Evolutionary conservation across 2,329 filamentous ascomycete species (phyloP).

Genomic region (Fusarium buxicola): DNA sequence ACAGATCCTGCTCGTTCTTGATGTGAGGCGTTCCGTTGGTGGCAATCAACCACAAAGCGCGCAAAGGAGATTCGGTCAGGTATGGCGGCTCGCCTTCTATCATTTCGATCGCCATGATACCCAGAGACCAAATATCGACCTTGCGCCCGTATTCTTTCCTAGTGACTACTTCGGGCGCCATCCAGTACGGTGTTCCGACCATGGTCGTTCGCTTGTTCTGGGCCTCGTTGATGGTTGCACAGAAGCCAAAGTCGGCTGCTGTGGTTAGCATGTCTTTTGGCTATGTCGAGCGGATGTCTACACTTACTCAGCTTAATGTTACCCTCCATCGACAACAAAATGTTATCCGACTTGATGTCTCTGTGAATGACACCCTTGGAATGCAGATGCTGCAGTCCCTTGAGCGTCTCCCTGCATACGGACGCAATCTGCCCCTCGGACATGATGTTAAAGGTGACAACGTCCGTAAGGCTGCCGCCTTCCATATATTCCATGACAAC

Average conservation of each 20-base stretch:
- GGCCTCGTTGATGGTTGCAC: constrained; percentile 96
- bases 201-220: constrained; percentile 98
- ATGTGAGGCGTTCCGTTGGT: constrained; percentile 96
- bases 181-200: constrained; percentile 99
- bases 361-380: constrained; percentile 98
- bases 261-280: constrained; percentile 51
- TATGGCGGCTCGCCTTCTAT: constrained; percentile 98
- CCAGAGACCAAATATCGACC: constrained; percentile 98
- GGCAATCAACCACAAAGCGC: constrained; percentile 94
- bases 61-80: constrained; percentile 91
- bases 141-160: constrained; percentile 98
- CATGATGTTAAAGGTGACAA: constrained; percentile 99
- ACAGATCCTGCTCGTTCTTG: constrained; percentile 89
- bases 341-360: constrained; percentile 99
- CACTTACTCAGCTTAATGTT: constrained; percentile 95
- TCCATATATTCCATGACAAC: constrained; percentile 99
- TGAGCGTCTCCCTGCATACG: constrained; percentile 92
- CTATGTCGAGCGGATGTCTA: neutral
- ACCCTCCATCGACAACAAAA: constrained; percentile 90
- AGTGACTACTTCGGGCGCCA: constrained; percentile 98
- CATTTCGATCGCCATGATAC: constrained; percentile 99
- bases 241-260: constrained; percentile 96
- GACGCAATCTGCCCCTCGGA: constrained; percentile 96
- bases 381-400: constrained; percentile 93
- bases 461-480: constrained; percentile 95